Conservation (phyloP, 345 rosid species). For the Arabidopsis arenosa region DNA sequence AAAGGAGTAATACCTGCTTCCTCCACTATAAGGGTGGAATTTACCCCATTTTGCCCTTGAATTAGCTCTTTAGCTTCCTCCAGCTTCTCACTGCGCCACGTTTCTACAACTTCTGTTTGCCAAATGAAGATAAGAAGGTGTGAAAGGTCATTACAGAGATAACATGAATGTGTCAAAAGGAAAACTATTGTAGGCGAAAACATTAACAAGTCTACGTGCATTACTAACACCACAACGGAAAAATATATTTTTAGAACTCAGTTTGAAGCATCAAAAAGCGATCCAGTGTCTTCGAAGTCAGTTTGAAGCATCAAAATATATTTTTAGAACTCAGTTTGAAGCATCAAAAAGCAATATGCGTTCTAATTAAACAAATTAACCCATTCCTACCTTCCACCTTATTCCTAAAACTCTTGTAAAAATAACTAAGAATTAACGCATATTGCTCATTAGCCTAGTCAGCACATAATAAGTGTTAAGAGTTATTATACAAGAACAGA, state of each 20-base stretch:
- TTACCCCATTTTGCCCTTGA: constrained; percentile 50
- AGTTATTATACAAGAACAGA: neutral
- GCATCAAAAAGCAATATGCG: no score
- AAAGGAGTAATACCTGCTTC: constrained; percentile 69
- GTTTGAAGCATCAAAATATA: no score
- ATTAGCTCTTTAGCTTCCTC: constrained; percentile 63
- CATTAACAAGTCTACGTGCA: constrained; percentile 15
- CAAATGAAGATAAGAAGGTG: constrained; percentile 39
- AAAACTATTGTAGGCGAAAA: constrained; percentile 5
- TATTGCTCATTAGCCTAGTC: constrained; percentile 1
- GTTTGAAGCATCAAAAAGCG: neutral
- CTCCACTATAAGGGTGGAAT: constrained; percentile 60
- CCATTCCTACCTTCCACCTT: neutral
- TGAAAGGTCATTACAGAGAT: constrained; percentile 11
- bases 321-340: no score
- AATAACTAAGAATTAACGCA: neutral
- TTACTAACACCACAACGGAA: neutral
- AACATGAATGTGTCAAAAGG: constrained; percentile 18
- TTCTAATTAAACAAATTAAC: constrained; percentile 14
- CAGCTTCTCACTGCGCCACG: constrained; percentile 86
- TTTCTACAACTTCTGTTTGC: constrained; percentile 79
- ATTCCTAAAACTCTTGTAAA: neutral
- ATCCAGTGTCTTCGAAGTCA: neutral
- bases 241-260: neutral
- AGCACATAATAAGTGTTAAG: neutral